Evolutionary conservation across 345 rosid species (phyloP).

Genomic region (Laguncularia racemosa): DNA sequence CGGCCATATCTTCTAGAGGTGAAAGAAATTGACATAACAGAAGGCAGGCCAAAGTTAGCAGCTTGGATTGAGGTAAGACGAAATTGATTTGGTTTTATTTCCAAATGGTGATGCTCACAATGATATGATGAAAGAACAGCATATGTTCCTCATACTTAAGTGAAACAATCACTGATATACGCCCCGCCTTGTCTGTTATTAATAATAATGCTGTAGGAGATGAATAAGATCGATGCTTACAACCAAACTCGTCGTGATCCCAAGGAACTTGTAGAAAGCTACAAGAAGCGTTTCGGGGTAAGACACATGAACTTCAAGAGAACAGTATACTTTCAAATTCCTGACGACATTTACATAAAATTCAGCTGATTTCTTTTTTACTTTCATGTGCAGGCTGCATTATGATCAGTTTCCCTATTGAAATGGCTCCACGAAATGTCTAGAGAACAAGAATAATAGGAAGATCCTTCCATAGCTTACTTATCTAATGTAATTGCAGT

Average conservation of each 20-base stretch:
- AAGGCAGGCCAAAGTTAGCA: constrained; percentile 60
- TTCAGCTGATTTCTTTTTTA: constrained; percentile 1
- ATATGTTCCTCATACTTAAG: too few species aligned
- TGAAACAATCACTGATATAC: too few species aligned
- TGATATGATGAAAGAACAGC: too few species aligned
- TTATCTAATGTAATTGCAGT: too few species aligned
- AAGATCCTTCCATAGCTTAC: too few species aligned
- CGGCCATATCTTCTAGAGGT: constrained; percentile 42
- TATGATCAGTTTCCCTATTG: constrained; percentile 7
- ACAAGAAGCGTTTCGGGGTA: constrained; percentile 45
- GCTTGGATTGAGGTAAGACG: constrained; percentile 65
- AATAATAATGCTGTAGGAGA: constrained; percentile 31
- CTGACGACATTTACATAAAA: too few species aligned
- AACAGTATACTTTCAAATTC: too few species aligned
- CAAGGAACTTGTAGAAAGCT: constrained; percentile 43
- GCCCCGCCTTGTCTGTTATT: too few species aligned
- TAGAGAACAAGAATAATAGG: too few species aligned
- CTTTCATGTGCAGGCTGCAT: constrained; percentile 15
- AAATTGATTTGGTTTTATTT: neutral
- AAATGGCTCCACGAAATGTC: neutral
- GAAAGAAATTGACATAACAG: constrained; percentile 47
- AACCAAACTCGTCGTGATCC: constrained; percentile 59
- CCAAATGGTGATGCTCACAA: too few species aligned
- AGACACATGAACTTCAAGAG: neutral
- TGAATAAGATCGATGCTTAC: constrained; percentile 65